phyloP scores from a whole-genome alignment of 345 rosid species.

The Cardamine chenopodiifolia region DNA sequence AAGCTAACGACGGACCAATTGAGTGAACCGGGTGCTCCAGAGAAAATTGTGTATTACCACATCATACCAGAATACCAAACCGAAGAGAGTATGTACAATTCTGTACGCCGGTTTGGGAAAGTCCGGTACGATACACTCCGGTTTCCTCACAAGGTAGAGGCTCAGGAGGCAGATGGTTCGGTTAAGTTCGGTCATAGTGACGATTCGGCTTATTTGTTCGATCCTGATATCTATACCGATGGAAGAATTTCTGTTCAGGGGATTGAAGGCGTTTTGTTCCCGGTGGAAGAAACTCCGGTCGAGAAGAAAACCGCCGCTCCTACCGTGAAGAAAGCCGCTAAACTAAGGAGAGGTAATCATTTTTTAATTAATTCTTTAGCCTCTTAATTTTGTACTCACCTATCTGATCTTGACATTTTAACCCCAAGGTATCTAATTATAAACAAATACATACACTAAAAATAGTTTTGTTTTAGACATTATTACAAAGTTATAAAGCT shows the following conservation, averaged over 20 bases:
- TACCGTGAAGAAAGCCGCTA: slow-evolving; percentile 45
- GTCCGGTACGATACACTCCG: slow-evolving; percentile 69
- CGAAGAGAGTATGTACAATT: slow-evolving; percentile 84
- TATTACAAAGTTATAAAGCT: slow-evolving; percentile 1
- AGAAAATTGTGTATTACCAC: slow-evolving; percentile 70
- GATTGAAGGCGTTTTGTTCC: slow-evolving; percentile 70
- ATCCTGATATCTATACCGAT: slow-evolving; percentile 76
- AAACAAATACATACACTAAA: slow-evolving; percentile 7
- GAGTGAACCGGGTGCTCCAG: slow-evolving; percentile 87
- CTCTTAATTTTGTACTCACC: background rate
- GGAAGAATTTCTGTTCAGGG: slow-evolving; percentile 87
- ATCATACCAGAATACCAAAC: slow-evolving; percentile 80
- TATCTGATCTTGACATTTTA: slow-evolving; percentile 23
- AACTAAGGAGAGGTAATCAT: slow-evolving; percentile 69
- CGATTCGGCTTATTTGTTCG: slow-evolving; percentile 57
- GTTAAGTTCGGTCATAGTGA: slow-evolving; percentile 62
- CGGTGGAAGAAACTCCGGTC: slow-evolving; percentile 50
- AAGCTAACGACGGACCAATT: slow-evolving; percentile 70
- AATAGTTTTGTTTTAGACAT: background rate
- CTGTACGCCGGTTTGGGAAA: slow-evolving; percentile 74
- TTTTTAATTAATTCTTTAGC: slow-evolving; percentile 6
- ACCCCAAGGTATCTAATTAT: background rate
- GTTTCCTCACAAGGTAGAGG: slow-evolving; percentile 69
- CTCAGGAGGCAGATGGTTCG: slow-evolving; percentile 66
- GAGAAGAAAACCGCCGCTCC: slow-evolving; percentile 39